Base-by-base conservation (phyloP, 2,329 filamentous ascomycete genomes). In the Beauveria sp. region DNA sequence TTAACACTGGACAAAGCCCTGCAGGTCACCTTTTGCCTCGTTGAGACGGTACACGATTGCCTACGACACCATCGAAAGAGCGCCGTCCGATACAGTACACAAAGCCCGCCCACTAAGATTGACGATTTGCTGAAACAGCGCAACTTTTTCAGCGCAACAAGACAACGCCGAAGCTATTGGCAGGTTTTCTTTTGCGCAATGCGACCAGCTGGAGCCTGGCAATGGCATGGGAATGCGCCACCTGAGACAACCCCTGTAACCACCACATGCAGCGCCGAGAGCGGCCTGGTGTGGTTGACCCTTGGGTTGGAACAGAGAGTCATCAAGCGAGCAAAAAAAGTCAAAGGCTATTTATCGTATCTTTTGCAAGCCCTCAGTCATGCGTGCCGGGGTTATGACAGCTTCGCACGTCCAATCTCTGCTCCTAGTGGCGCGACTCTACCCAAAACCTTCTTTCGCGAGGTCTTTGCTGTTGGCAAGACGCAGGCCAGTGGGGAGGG, bases 1-100 rank as follows among this genome's bases (percentile, higher is more conserved):
- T 60, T 45, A 46, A 38, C 48, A 8, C 34, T 59, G 48, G n/a
- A 60, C 20, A 52, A 60, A 52, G 57, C 57, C 48, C 49, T 60
- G n/a, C 24, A 46, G 8, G 22, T 45, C 38, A 60, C 56, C 46
- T 52, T 60, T 60, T 60, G 28, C 24, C 9, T 24, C 24, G 48
- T 26, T 10, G 38, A 45, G 26, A 12, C 12, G 48, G n/a, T 20
- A 22, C 18, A 18, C n/a, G 3, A n/a, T 5, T 8, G 7, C 18
- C 24, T 3, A 22, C n/a, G 26, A 43, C 48, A 20, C 28, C 16
- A 60, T 20, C 6, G 22, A 38, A 22, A 24, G 24, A 45, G 24
- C 48, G 34, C 10, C 28, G n/a, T 34, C 10, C 14, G 8, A 20
- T 22, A 8, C 24, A n/a, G 45, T 20, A 46, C 22, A 42, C 38